A percentile compares a stretch with the other conserved stretches of the same genome.
Evolutionary conservation across 2,329 filamentous ascomycete species (phyloP).

Genomic region (Capronia americana): DNA sequence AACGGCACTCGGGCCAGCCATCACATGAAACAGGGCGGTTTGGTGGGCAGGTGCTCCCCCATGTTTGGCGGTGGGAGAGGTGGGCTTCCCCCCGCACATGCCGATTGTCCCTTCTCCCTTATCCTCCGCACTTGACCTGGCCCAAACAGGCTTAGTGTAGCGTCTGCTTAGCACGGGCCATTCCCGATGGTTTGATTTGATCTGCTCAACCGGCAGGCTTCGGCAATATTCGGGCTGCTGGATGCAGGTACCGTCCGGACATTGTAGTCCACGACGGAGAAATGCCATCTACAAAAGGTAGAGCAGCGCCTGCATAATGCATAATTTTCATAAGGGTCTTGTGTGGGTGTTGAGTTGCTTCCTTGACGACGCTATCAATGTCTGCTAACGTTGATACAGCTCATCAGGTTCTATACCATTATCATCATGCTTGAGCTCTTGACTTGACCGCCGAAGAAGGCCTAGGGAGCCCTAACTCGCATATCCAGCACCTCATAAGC

Average conservation of each 20-base stretch:
- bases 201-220: conserved; percentile 1
- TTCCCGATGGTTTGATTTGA: conserved; percentile 15
- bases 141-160: not conserved
- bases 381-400: conserved; percentile 2
- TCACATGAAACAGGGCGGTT: conserved; percentile 19
- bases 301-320: not conserved
- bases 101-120: conserved; percentile 18
- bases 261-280: not conserved
- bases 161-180: conserved; percentile 7
- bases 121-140: conserved; percentile 18
- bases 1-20: conserved; percentile 7
- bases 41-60: conserved; percentile 2
- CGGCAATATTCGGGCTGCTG: conserved; percentile 16
- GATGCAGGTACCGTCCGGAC: conserved; percentile 13
- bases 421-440: not conserved
- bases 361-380: not conserved
- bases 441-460: not conserved
- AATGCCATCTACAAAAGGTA: not conserved
- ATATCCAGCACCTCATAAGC: conserved; percentile 11
- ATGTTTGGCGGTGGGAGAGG: not conserved
- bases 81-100: conserved; percentile 19
- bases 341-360: not conserved
- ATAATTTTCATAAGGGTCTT: not conserved
- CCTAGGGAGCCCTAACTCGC: not conserved
- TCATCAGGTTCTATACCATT: not conserved